These are phyloP conservation scores for Cucurbita maxima DNA, from an alignment of 306 rosid genomes.

Conservation along the genomic window DNA sequence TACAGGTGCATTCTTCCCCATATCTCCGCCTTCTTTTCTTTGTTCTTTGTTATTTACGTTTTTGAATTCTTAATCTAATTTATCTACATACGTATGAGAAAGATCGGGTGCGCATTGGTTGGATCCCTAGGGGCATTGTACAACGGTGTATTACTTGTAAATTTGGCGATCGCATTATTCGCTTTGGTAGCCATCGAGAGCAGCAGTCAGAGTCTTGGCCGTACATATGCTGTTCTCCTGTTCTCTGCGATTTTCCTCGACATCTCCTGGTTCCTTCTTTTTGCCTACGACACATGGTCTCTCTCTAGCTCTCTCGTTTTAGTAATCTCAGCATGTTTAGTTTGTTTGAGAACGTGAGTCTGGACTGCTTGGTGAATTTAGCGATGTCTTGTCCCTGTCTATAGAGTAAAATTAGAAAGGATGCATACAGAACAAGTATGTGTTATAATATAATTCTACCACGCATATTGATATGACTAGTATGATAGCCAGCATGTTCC, in stretches of 20 bases:
- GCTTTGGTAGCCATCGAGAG: conserved; percentile 95
- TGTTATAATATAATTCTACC: background rate
- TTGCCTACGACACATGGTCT: conserved; percentile 58
- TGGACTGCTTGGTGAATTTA: background rate
- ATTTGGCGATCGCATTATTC: conserved; percentile 66
- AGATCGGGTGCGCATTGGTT: conserved; percentile 81
- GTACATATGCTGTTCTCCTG: conserved; percentile 86
- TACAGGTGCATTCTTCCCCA: conserved; percentile 40
- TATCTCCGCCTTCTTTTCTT: background rate
- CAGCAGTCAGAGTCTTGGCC: conserved; percentile 91
- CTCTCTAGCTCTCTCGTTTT: background rate
- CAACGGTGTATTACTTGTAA: conserved; percentile 63
- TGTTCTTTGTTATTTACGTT: background rate
- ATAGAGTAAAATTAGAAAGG: background rate
- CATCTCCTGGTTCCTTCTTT: conserved; percentile 71
- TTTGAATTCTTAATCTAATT: background rate
- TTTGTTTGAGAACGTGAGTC: background rate
- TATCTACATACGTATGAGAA: background rate
- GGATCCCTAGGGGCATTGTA: conserved; percentile 90
- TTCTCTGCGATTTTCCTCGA: conserved; percentile 59
- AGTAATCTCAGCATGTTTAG: background rate
- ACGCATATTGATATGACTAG: background rate
- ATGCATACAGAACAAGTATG: background rate
- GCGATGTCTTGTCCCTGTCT: background rate
- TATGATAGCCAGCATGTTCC: background rate